A percentile compares a stretch with the other conserved stretches of the same genome.
These are phyloP conservation scores for Lentinula guzmanii DNA, from an alignment of 768 basidiomycete genomes.

Conservation along the genomic window DNA sequence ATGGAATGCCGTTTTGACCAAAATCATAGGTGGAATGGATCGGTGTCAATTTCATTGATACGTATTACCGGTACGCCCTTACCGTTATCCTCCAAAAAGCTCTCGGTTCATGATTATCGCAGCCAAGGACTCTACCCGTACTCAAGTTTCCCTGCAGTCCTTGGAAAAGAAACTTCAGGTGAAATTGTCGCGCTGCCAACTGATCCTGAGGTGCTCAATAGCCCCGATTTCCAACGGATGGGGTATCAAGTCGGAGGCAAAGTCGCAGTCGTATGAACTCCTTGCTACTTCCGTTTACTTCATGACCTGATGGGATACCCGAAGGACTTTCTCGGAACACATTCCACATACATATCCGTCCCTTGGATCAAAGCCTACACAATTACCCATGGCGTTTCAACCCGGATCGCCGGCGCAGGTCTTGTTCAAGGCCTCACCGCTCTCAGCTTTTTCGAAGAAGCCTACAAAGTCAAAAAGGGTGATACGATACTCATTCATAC, in stretches of 20 bases:
- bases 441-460: constrained; percentile 72
- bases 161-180: constrained; percentile 83
- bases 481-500: constrained; percentile 87
- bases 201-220: constrained; percentile 50
- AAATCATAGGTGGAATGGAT: constrained; percentile 55
- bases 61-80: constrained; percentile 57
- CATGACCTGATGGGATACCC: neutral
- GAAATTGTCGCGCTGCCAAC: constrained; percentile 70
- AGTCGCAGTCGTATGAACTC: constrained; percentile 59
- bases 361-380: constrained; percentile 58
- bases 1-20: neutral
- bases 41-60: constrained; percentile 10
- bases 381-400: constrained; percentile 56
- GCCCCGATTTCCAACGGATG: constrained; percentile 58
- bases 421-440: constrained; percentile 78
- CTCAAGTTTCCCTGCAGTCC: constrained; percentile 50
- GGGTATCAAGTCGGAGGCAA: constrained; percentile 61
- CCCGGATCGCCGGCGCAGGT: constrained; percentile 59
- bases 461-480: constrained; percentile 75
- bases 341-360: constrained; percentile 70
- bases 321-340: constrained; percentile 44
- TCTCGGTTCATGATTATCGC: constrained; percentile 2
- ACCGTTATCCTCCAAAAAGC: neutral
- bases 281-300: neutral
- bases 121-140: constrained; percentile 63